Evolutionary conservation across 192 early-diverging fungal species (phyloP), one percentile per base, ranked within the genome.

Genomic region (Coemansia asiatica): DNA sequence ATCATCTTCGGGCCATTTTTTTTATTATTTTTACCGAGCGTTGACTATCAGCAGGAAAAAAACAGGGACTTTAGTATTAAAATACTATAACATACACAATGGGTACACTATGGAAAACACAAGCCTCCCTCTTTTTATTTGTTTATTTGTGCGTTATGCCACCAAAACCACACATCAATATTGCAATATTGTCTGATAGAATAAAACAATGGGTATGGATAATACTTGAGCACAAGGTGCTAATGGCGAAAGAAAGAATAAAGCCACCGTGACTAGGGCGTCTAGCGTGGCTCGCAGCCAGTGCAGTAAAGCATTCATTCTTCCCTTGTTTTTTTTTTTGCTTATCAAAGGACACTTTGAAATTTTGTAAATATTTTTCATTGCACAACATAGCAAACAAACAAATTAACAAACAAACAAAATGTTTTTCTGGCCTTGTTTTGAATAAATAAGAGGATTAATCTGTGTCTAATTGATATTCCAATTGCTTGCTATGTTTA

Each of bases 71-170:
- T 23, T 23, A 53, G 26, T 22, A 27, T 53, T 22, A 4, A 53
- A 15, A 22, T 18, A 22, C 18, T 44, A 53, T 23, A 26, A n/a
- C 0, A 53, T 22, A 22, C 0, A 53, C 50, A 22, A 53, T 53
- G 50, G 50, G 50, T 53, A 53, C n/a, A n/a, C n/a, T n/a, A 53
- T n/a, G 10, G 7, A 44, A 44, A 44, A 6, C 40, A 44, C 40
- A 22, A n/a, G 21, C 25, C 50, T 27, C 50, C 50, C 50, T 27
- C 50, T 22, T 53, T 53, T 22, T 27, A 13, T 26, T 25, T 27
- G 25, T 26, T 25, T 53, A 19, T 5, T 53, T 7, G 21, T 53
- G 6, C 9, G 21, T 26, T 26, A 15, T 22, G 6, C 22, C 50
- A 53, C 22, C 16, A 15, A 18, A 44, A 44, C 40, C 40, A 44